Evolutionary conservation across 805 yeast species (phyloP), one percentile per base, ranked within the genome.

Genomic region (Metschnikowia lachancei): DNA sequence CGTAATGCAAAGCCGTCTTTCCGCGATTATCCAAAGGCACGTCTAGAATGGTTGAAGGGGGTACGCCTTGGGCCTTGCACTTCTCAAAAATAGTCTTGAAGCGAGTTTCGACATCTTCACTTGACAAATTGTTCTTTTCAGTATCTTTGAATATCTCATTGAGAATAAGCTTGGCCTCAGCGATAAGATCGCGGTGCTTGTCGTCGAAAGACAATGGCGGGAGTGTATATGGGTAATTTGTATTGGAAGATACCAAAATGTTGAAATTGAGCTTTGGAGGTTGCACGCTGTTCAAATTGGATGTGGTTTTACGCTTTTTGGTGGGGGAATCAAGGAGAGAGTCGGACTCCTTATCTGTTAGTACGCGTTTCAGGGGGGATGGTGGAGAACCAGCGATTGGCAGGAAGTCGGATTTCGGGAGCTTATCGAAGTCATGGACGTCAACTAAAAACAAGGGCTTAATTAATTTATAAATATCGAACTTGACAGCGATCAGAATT

Each of bases 191-290:
- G 3, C 54, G 57, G 12, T 68, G 62, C 13, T 60, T 65, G 17
- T 63, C 58, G 12, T 65, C 54, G 13, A 78, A 38, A 10, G 40
- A 36, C 43, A 42, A 55, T 14, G 85, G 84, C 28, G 72, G 74
- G 39, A 80, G 56, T 0, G 84, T 65, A 56, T 63, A 75, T 2
- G 81, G 81, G 24, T 65, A 60, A 52, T 74, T 72, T 30, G 78
- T 69, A 49, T 77, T 77, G 10, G 42, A 22, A 3, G 55, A 46
- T 12, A 41, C 43, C n/a, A 47, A 34, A 4, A 35, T 18, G 33
- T 41, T 36, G 48, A 50, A 33, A 12, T 32, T 16, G 35, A 32
- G 12, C 19, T 19, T 32, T 12, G 19, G n/a, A 3, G 17, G 6
- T 12, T n/a, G 35, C 35, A 14, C 11, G 13, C 32, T 10, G 32